A percentile compares a stretch with the other conserved stretches of the same genome.
Evolutionary conservation across 2,329 filamentous ascomycete species (phyloP).

Genomic region (Beauveria brongniartii): DNA sequence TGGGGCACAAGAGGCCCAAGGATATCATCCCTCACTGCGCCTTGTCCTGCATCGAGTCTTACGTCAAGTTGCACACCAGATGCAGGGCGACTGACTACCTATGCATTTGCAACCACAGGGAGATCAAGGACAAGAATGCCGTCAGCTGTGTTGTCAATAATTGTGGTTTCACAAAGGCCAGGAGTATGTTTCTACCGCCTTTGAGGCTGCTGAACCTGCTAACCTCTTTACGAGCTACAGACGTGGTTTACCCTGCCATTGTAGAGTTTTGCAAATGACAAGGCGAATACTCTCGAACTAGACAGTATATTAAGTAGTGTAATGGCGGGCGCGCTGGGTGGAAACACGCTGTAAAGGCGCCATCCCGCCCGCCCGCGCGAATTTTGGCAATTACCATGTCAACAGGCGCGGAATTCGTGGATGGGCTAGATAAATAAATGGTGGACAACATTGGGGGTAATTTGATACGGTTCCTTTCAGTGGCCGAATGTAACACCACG

Average conservation of each 20-base stretch:
- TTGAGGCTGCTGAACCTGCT: background rate
- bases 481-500: no score
- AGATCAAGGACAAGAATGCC: slow-evolving; percentile 23
- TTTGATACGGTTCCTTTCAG: no score
- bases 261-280: background rate
- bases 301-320: no score
- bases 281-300: no score
- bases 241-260: background rate
- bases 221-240: background rate
- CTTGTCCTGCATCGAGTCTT: slow-evolving; percentile 24
- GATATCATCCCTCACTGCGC: slow-evolving; percentile 30
- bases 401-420: no score
- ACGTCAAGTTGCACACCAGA: slow-evolving; percentile 17
- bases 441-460: no score
- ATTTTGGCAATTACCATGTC: no score
- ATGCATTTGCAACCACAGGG: slow-evolving; percentile 29
- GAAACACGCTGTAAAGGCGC: no score
- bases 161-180: slow-evolving; percentile 29
- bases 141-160: slow-evolving; percentile 28
- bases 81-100: slow-evolving; percentile 25
- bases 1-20: slow-evolving; percentile 15
- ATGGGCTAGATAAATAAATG: no score
- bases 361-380: no score
- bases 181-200: slow-evolving; percentile 21
- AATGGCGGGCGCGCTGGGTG: no score